Conservation (phyloP, 345 rosid species). For the Noccaea caerulescens region DNA sequence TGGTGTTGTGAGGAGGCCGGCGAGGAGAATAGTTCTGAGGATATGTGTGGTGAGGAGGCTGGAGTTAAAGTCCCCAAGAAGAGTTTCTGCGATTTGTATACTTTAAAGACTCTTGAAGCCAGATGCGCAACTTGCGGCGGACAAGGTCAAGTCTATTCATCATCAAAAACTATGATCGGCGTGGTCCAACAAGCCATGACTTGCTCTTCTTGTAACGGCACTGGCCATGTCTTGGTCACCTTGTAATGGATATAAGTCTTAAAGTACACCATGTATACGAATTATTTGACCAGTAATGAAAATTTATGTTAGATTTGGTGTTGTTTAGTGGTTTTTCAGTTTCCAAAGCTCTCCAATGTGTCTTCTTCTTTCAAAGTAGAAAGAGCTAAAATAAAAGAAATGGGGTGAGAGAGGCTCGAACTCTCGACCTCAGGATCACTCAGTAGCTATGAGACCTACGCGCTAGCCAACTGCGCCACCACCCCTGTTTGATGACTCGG, state of each 20-base stretch:
- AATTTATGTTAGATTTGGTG: too few relatives aligned
- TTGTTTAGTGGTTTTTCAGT: too few relatives aligned
- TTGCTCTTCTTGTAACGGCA: constrained; percentile 79
- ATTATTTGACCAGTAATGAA: not conserved
- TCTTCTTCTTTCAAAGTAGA: not conserved
- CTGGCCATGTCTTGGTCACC: constrained; percentile 43
- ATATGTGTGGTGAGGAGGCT: constrained; percentile 58
- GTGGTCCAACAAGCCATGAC: constrained; percentile 93
- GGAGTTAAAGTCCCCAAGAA: constrained; percentile 45
- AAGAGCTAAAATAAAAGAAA: not conserved
- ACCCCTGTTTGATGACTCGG: constrained; percentile 47
- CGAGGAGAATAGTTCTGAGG: too few relatives aligned
- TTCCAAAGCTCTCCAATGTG: not conserved
- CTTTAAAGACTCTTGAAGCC: not conserved
- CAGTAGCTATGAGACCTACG: constrained; percentile 90
- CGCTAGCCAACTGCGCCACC: constrained; percentile 99
- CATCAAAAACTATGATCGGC: constrained; percentile 86
- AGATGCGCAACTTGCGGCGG: constrained; percentile 91
- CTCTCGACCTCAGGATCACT: constrained; percentile 97
- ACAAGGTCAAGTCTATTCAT: constrained; percentile 86
- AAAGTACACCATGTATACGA: not conserved
- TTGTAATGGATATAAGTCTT: too few relatives aligned
- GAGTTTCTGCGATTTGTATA: not conserved
- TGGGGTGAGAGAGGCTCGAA: constrained; percentile 90
- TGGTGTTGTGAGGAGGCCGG: too few relatives aligned